Percentiles rank a stretch among this genome's conserved stretches.
These are phyloP conservation scores for Elsinoe perseae DNA, from an alignment of 2,329 filamentous ascomycete genomes.

Conservation along the genomic window DNA sequence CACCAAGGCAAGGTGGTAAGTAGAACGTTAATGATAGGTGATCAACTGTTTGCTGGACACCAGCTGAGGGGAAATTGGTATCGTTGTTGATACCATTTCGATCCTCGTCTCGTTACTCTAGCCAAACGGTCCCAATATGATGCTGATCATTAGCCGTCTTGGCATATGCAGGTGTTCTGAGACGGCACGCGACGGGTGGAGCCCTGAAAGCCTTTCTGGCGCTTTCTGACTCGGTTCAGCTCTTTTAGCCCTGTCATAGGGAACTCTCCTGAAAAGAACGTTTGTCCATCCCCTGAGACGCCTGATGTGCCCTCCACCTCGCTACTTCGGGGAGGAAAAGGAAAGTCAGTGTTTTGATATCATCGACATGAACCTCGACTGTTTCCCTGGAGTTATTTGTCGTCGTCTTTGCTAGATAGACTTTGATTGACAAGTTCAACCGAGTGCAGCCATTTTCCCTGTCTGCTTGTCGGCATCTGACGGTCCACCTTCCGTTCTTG, in stretches of 20 bases:
- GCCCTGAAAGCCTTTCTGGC: not conserved
- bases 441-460: not conserved
- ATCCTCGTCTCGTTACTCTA: not conserved
- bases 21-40: not conserved
- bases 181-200: not conserved
- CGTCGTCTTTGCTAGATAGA: not conserved
- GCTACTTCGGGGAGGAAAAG: not conserved
- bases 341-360: not conserved
- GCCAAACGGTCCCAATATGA: not conserved
- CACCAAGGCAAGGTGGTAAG: not conserved
- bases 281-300: constrained; percentile 3
- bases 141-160: not conserved
- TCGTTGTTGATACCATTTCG: not conserved
- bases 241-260: not conserved
- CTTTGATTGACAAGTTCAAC: not conserved
- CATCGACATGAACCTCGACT: not conserved
- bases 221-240: not conserved
- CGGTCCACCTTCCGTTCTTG: constrained; percentile 5
- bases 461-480: not conserved
- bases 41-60: not conserved
- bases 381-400: not conserved
- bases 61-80: not conserved
- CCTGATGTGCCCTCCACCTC: not conserved
- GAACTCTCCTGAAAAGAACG: not conserved
- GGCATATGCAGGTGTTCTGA: not conserved